phyloP scores from a whole-genome alignment of 208 protist genomes.

The Crithidia bombi region DNA sequence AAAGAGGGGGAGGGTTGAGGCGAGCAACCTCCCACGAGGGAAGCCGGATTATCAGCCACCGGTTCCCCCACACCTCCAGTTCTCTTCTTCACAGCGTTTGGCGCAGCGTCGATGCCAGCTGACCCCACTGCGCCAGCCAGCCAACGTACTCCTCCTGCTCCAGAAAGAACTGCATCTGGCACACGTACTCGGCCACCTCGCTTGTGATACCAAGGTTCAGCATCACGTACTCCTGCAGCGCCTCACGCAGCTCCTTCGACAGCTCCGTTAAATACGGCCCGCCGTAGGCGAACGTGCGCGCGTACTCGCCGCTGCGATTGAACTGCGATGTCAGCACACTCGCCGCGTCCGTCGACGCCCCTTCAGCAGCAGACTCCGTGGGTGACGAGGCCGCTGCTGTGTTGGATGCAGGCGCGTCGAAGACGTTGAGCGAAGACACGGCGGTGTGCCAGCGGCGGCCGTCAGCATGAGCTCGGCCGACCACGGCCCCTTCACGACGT shows the following conservation, averaged over 20 bases:
- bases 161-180: conserved; percentile 82
- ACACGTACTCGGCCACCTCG: conserved; percentile 81
- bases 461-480: not conserved
- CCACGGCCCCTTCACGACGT: not conserved
- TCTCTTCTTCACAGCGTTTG: conserved; percentile 7
- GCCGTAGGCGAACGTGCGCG: conserved; percentile 60
- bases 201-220: conserved; percentile 56
- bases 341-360: conserved; percentile 8
- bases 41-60: too few relatives aligned
- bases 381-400: not conserved
- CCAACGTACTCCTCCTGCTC: conserved; percentile 89
- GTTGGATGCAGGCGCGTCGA: conserved; percentile 22
- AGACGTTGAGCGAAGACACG: conserved; percentile 23
- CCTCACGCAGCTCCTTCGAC: conserved; percentile 67
- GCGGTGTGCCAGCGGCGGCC: conserved; percentile 19
- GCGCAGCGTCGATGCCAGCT: conserved; percentile 37
- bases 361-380: not conserved
- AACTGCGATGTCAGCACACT: conserved; percentile 45
- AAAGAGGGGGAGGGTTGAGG: too few relatives aligned
- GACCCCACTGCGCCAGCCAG: conserved; percentile 68
- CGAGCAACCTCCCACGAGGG: too few relatives aligned
- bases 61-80: not conserved
- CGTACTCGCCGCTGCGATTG: conserved; percentile 51
- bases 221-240: conserved; percentile 63
- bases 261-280: conserved; percentile 82